Conservation (phyloP, 805 yeast genomes). For the Candida boidinii region DNA sequence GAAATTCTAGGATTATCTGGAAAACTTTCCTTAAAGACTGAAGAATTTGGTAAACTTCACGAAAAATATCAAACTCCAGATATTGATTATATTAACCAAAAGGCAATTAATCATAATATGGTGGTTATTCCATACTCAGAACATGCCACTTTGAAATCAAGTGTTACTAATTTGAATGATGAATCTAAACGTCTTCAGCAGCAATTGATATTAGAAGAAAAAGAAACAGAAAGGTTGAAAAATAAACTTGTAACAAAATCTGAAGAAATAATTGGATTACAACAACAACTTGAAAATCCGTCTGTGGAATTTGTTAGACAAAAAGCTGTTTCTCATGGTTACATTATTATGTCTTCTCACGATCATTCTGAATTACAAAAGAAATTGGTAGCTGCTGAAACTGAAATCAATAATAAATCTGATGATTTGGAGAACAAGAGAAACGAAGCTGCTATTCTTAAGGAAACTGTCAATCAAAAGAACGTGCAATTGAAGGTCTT, state of each 20-base stretch:
- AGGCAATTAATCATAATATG: constrained; percentile 13
- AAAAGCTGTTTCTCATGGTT: constrained; percentile 5
- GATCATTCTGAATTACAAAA: not conserved
- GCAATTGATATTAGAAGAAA: no score
- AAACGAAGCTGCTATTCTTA: no score
- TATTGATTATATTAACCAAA: constrained; percentile 19
- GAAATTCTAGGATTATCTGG: constrained; percentile 1
- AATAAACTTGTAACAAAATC: no score
- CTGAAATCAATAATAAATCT: not conserved
- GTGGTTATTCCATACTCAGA: constrained; percentile 6
- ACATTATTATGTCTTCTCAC: not conserved
- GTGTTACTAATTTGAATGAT: no score
- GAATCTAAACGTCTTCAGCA: no score
- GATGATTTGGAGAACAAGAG: no score
- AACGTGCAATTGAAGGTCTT: no score
- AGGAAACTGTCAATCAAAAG: no score
- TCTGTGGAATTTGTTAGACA: constrained; percentile 12
- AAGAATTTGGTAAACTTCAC: no score
- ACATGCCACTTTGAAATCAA: constrained; percentile 2
- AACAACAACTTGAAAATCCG: constrained; percentile 1
- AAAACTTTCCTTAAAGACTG: no score
- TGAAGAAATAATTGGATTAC: no score
- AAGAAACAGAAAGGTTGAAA: no score
- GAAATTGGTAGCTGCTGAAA: not conserved
- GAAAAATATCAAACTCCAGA: constrained; percentile 15